A percentile compares a stretch with the other conserved stretches of the same genome.
Evolutionary conservation across 768 basidiomycete species (phyloP).

Genomic region (Phlebiopsis gigantea): DNA sequence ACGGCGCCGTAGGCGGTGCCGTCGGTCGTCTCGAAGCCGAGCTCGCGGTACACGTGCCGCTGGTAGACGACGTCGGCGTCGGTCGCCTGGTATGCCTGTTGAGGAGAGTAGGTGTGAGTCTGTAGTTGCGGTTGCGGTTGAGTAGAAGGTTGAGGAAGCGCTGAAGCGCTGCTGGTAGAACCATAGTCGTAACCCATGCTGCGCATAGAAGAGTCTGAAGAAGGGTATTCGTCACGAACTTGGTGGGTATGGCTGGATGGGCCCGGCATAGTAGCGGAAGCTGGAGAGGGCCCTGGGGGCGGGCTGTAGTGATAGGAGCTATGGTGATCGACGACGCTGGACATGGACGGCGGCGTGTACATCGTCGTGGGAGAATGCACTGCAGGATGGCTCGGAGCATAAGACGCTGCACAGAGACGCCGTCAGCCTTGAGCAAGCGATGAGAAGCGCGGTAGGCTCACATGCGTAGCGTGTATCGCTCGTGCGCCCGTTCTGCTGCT

Average conservation of each 20-base stretch:
- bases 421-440: constrained; percentile 11
- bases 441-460: constrained; percentile 18
- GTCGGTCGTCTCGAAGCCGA: constrained; percentile 6
- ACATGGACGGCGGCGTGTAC: background rate
- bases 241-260: background rate
- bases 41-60: constrained; percentile 66
- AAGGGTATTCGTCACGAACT: constrained; percentile 1
- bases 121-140: constrained; percentile 6
- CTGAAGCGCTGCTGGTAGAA: background rate
- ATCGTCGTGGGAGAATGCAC: background rate
- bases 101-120: background rate
- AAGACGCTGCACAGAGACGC: background rate
- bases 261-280: background rate
- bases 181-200: background rate
- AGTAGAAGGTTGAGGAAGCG: constrained; percentile 16
- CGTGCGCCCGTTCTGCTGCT: background rate
- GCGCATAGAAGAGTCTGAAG: background rate
- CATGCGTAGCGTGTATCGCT: constrained; percentile 3
- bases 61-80: constrained; percentile 69
- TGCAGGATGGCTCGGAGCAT: background rate
- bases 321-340: background rate
- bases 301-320: background rate
- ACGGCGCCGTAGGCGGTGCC: background rate
- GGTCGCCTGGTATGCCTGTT: constrained; percentile 11
- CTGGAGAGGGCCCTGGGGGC: background rate